Percentiles rank a stretch among this genome's conserved stretches.
Evolutionary conservation across 1,139 yeast genomes (phyloP).

Genomic region (Insectozyma bohioensis): DNA sequence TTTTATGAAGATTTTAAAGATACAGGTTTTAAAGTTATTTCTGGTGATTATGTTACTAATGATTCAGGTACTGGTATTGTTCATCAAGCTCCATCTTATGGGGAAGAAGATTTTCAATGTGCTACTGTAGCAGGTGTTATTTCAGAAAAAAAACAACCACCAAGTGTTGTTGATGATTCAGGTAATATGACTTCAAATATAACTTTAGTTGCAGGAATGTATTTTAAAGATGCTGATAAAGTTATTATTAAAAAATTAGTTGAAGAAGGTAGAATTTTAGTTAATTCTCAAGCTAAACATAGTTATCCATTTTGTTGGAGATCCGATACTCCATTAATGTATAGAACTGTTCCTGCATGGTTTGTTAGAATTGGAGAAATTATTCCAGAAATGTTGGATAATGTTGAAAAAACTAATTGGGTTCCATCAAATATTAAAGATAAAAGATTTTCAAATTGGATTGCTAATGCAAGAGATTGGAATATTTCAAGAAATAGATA

Average conservation of each 20-base stretch:
- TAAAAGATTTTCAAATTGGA: conserved; percentile 96
- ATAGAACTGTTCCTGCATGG: conserved; percentile 98
- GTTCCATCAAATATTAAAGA: conserved; percentile 89
- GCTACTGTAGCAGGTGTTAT: conserved; percentile 77
- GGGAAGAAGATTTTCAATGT: conserved; percentile 95
- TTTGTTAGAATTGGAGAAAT: conserved; percentile 86
- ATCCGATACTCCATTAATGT: conserved; percentile 95
- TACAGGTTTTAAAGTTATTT: conserved; percentile 76
- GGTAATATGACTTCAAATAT: conserved; percentile 82
- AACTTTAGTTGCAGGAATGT: conserved; percentile 71
- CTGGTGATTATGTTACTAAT: conserved; percentile 80
- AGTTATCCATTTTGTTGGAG: conserved; percentile 99
- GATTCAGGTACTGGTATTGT: conserved; percentile 99
- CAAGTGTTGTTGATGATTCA: conserved; percentile 90
- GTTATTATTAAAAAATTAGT: conserved; percentile 82
- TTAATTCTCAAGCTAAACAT: conserved; percentile 84
- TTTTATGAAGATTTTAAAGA: conserved; percentile 75
- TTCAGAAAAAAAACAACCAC: conserved; percentile 67
- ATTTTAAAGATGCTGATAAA: conserved; percentile 96
- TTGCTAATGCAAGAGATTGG: conserved; percentile 99
- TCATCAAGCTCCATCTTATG: conserved; percentile 98
- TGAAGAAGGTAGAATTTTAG: conserved; percentile 71
- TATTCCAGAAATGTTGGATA: conserved; percentile 84
- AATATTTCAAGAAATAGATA: conserved; percentile 96
- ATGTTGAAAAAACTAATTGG: conserved; percentile 89